These are phyloP conservation scores for Pichia sp. DNA, from an alignment of 1,139 yeast species.

Conservation along the genomic window DNA sequence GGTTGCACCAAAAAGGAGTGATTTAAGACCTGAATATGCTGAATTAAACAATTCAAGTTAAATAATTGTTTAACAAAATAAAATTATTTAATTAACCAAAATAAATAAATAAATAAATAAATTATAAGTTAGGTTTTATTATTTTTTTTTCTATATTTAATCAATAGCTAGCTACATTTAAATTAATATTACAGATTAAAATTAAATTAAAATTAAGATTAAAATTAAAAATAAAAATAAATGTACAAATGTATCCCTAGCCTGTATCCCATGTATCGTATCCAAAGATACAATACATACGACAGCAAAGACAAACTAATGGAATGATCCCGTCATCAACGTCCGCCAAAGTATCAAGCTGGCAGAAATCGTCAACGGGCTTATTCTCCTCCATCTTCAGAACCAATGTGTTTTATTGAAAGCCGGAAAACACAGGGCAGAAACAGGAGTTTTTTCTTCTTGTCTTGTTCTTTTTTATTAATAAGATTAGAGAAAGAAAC, in stretches of 20 bases:
- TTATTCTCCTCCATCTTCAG: slow-evolving; percentile 64
- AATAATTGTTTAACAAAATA: not conserved
- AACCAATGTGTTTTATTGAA: slow-evolving; percentile 52
- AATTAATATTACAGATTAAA: not conserved
- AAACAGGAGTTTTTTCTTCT: slow-evolving; percentile 45
- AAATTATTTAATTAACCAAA: no score
- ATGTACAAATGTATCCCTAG: slow-evolving; percentile 6
- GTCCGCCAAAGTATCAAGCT: slow-evolving; percentile 29
- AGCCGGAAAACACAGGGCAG: slow-evolving; percentile 56
- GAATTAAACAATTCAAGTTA: slow-evolving; percentile 18
- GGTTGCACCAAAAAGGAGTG: slow-evolving; percentile 73
- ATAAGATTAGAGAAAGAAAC: not conserved
- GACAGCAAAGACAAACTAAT: slow-evolving; percentile 1
- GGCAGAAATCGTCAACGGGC: slow-evolving; percentile 35
- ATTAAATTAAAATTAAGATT: no score
- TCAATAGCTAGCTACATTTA: no score
- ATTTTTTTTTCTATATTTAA: no score
- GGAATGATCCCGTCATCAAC: slow-evolving; percentile 24
- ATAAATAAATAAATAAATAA: no score
- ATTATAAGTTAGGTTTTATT: no score
- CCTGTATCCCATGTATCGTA: not conserved
- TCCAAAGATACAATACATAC: not conserved
- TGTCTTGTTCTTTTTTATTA: no score
- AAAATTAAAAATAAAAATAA: not conserved
- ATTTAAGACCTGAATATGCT: slow-evolving; percentile 65